Base-by-base conservation (phyloP, 257 asterid genomes). In the Rubia yunnanensis region DNA sequence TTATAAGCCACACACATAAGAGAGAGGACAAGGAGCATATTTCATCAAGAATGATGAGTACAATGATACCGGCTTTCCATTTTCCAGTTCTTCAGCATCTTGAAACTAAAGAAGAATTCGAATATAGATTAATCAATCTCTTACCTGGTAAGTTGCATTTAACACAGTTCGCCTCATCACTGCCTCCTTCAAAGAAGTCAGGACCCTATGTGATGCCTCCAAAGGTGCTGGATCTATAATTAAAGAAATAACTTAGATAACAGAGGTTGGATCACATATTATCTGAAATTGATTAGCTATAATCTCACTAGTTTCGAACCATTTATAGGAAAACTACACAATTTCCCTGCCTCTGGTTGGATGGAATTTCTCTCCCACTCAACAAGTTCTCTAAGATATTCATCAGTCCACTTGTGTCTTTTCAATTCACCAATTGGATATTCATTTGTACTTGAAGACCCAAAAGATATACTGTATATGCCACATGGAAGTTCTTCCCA, bases 401-500 rank as follows among this genome's bases (percentile, higher is more conserved):
- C 46, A 73, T 80, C 81, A 28, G 81, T 80, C 97, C 99, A 92
- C 66, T 78, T 88, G 64, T 92, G 96, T 70, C 74, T 92, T 74
- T 63, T 83, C 68, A 84, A 78, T 72, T 80, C 78, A 38, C 96
- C 89, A 56, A 65, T 66, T 32, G 72, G 53, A 63, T 64, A 41
- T 34, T 80, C 82, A 32, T 73, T 79, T 64, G 36, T 57, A 69
- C 70, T 58, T 60, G 27, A 64, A 73, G 80, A 70, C 57, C 75
- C 76, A 63, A 84, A 36, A 36, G 91, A 68, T 68, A 88, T 74
- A 71, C 99, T 86, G 76, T 90, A 87, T 58, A 92, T 81, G 46
- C 97, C 97, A 79, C 99, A 92, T n/a, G 92, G 74, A 65, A 92
- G 88, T 79, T 92, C 99, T 80, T 86, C 94, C 99, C 99, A 92